These are phyloP conservation scores for Blastobotrys indianensis DNA, from an alignment of 1,139 yeast genomes.

Conservation along the genomic window DNA sequence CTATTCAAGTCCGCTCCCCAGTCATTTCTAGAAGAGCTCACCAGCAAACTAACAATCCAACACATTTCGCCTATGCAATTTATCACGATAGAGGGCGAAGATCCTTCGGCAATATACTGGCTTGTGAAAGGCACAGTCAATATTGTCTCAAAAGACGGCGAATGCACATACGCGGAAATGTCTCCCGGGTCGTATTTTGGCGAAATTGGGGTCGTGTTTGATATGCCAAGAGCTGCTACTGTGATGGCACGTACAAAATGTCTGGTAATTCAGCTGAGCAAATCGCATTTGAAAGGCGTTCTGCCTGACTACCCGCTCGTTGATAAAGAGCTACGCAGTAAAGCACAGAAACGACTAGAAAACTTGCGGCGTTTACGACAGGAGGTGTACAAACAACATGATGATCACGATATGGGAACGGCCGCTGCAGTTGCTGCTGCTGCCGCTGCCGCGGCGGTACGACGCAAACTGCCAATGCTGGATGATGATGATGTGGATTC, in stretches of 20 bases:
- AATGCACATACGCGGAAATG: conserved; percentile 63
- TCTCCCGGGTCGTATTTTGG: conserved; percentile 69
- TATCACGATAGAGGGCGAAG: conserved; percentile 65
- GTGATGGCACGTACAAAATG: conserved; percentile 68
- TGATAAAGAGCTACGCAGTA: conserved; percentile 65
- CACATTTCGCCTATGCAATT: conserved; percentile 63
- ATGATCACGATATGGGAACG: conserved; percentile 21
- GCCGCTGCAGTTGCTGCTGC: too few relatives aligned
- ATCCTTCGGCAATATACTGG: conserved; percentile 77
- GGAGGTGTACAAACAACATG: conserved; percentile 38
- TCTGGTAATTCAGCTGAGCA: conserved; percentile 59
- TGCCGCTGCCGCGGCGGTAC: too few relatives aligned
- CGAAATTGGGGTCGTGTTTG: conserved; percentile 69
- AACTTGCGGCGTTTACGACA: too few relatives aligned
- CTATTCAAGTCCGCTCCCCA: conserved; percentile 61
- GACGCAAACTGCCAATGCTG: conserved; percentile 15
- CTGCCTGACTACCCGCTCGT: conserved; percentile 12
- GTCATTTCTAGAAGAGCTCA: conserved; percentile 54
- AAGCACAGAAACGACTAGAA: conserved; percentile 65
- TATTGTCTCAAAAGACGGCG: conserved; percentile 71
- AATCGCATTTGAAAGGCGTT: conserved; percentile 47
- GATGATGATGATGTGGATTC: background rate
- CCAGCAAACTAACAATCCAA: conserved; percentile 51
- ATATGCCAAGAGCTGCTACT: conserved; percentile 72
- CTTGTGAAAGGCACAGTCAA: conserved; percentile 67